phyloP scores from a whole-genome alignment of 2,329 filamentous ascomycete genomes.

The Amesomyces nigricolor region DNA sequence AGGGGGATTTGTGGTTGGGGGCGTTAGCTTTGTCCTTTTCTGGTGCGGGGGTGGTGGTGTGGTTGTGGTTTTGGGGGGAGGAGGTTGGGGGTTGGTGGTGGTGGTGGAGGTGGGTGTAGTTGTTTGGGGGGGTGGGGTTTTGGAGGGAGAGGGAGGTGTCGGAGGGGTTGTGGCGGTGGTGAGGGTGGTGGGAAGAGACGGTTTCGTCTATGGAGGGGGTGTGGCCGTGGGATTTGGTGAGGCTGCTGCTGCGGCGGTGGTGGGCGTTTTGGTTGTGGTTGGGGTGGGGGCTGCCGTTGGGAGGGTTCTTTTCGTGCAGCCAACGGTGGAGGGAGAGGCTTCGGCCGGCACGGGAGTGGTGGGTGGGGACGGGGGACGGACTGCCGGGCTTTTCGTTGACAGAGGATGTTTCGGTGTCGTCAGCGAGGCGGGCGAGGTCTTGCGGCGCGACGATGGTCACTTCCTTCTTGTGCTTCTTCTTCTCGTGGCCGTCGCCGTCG shows the following conservation, averaged over 20 bases:
- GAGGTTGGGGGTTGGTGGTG: not conserved
- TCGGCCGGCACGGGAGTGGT: conserved; percentile 33
- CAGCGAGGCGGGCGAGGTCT: conserved; percentile 33
- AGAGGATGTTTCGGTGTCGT: conserved; percentile 36
- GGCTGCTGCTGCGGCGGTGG: not conserved
- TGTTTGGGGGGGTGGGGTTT: too few species aligned
- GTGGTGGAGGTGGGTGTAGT: conserved; percentile 1
- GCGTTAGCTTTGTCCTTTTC: not conserved
- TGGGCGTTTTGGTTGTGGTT: not conserved
- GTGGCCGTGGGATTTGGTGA: not conserved
- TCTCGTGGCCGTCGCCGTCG: conserved; percentile 54
- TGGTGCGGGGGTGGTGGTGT: not conserved
- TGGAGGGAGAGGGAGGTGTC: not conserved
- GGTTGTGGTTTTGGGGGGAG: not conserved
- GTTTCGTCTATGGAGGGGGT: not conserved
- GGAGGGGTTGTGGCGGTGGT: conserved; percentile 3
- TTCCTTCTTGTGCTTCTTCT: conserved; percentile 59
- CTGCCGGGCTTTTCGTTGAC: conserved; percentile 26
- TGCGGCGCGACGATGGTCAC: conserved; percentile 63
- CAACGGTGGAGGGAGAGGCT: conserved; percentile 56
- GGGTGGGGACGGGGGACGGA: conserved; percentile 27
- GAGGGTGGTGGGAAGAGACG: not conserved
- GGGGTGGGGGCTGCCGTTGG: conserved; percentile 14
- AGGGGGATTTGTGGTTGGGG: not conserved
- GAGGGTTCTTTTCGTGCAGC: conserved; percentile 46